Evolutionary conservation across 768 basidiomycete species (phyloP), one percentile per base, ranked within the genome.

Genomic region (Leucogyrophana mollusca): DNA sequence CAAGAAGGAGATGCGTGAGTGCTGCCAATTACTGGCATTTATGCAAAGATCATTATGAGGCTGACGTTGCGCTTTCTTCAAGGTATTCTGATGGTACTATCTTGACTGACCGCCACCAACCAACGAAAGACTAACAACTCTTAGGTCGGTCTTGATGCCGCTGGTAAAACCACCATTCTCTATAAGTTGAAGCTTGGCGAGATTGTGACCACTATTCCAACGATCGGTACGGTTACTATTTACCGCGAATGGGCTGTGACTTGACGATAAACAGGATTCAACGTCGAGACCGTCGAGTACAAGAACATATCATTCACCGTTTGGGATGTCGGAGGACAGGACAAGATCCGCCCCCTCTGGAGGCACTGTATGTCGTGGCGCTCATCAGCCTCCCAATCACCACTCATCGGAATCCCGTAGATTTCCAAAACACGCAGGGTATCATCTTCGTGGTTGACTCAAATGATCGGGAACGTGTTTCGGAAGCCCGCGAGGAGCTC

Each of bases 271-370:
- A 18, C 56, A 97, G 96, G 96, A 50, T 99, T 99, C 80, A 99
- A 99, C 68, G 96, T 99, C 59, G 96, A 99, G 80, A 98, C 96
- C 51, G 96, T 99, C 57, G 95, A 98, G 72, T 98, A 99, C 77
- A 98, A 97, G 82, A 99, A 98, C 79, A 97, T 98, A 56, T 96
- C 94, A 20, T 99, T 99, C 83, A 99, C 95, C 18, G 96, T 98
- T 37, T 98, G 96, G 96, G 96, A 99, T 74, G 96, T 99, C 54
- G 96, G 96, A 82, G 96, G 95, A 61, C 95, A 99, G 76, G 95
- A 99, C 76, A 99, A 98, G 86, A 98, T 98, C 71, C 86, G 95
- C 61, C 95, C 95, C 58, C 84, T 98, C 59, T 99, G 96, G 96
- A 92, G 95, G 84, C 96, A 99, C 78, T 99, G 96, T 96, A 64